These are phyloP conservation scores for Suillus lakei DNA, from an alignment of 768 basidiomycete genomes.

Conservation along the genomic window DNA sequence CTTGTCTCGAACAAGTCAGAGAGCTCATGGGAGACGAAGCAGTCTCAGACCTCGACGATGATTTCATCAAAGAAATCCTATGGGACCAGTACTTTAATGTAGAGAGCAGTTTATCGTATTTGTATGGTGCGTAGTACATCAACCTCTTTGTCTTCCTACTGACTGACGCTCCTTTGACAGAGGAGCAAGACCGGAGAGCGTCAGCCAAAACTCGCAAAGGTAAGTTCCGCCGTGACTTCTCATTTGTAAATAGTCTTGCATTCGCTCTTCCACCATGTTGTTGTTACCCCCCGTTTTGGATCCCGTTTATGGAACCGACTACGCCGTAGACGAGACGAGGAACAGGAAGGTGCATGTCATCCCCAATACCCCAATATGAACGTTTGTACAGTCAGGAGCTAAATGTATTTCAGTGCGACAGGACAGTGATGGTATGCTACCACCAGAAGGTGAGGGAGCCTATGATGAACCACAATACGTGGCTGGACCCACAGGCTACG, in stretches of 20 bases:
- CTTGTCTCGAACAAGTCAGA: constrained; percentile 71
- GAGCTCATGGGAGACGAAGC: constrained; percentile 68
- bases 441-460: constrained; percentile 17
- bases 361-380: constrained; percentile 30
- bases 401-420: constrained; percentile 27
- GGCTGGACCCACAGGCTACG: constrained; percentile 23
- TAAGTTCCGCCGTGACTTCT: constrained; percentile 52
- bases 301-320: constrained; percentile 40
- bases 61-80: constrained; percentile 74
- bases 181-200: constrained; percentile 68
- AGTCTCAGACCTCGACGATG: constrained; percentile 71
- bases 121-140: constrained; percentile 61
- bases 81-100: constrained; percentile 92
- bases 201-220: constrained; percentile 81
- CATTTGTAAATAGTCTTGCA: constrained; percentile 40
- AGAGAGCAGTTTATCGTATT: constrained; percentile 74
- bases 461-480: constrained; percentile 14
- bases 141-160: background rate
- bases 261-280: constrained; percentile 38
- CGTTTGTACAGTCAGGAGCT: constrained; percentile 25
- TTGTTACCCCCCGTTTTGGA: constrained; percentile 32
- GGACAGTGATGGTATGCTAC: constrained; percentile 19
- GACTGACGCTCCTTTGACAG: constrained; percentile 40
- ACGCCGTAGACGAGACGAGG: constrained; percentile 40
- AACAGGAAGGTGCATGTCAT: constrained; percentile 64